These are phyloP conservation scores for Starmerella stigmatis DNA, from an alignment of 805 yeast species.

Conservation along the genomic window DNA sequence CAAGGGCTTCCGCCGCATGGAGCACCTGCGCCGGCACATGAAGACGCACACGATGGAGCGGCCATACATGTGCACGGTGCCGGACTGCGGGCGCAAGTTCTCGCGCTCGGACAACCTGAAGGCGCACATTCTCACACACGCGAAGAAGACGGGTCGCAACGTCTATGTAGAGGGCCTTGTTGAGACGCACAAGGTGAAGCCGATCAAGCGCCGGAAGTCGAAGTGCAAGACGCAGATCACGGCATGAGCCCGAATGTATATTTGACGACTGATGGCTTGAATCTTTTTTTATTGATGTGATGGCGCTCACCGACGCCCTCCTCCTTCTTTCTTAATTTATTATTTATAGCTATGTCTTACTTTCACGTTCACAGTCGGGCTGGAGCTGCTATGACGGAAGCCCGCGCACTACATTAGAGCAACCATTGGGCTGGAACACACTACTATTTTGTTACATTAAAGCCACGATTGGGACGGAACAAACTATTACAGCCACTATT, in stretches of 20 bases:
- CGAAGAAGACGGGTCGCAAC: slow-evolving; percentile 36
- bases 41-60: slow-evolving; percentile 71
- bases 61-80: slow-evolving; percentile 54
- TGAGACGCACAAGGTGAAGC: slow-evolving; percentile 17
- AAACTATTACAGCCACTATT: too few species aligned
- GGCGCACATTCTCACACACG: slow-evolving; percentile 67
- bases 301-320: too few species aligned
- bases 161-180: slow-evolving; percentile 33
- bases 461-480: too few species aligned
- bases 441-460: too few species aligned
- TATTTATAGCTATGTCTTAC: not conserved
- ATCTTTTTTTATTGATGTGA: too few species aligned
- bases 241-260: not conserved
- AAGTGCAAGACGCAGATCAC: slow-evolving; percentile 5
- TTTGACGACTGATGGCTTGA: too few species aligned
- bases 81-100: slow-evolving; percentile 53
- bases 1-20: slow-evolving; percentile 34
- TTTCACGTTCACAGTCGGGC: not conserved
- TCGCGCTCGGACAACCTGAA: slow-evolving; percentile 68
- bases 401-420: too few species aligned
- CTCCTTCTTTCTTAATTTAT: not conserved
- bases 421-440: too few species aligned
- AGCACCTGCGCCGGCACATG: slow-evolving; percentile 44
- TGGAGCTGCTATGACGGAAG: too few species aligned
- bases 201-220: slow-evolving; percentile 18